Percentiles rank a stretch among this genome's conserved stretches.
These are phyloP conservation scores for Diaporthe humulicola DNA, from an alignment of 2,329 filamentous ascomycete species.

Conservation along the genomic window DNA sequence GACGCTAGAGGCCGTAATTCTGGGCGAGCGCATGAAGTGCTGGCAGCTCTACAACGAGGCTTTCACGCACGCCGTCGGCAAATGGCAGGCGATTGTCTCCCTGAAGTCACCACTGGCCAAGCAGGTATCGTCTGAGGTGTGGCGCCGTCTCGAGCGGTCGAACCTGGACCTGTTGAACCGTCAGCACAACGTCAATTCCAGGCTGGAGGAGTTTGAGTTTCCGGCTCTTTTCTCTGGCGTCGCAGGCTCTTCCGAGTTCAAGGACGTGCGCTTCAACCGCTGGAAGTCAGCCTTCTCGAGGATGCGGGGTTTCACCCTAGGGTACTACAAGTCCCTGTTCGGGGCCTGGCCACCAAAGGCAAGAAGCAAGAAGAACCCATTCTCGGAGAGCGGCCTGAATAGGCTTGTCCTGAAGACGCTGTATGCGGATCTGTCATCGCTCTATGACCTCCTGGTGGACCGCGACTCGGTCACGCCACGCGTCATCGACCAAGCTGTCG, in stretches of 20 bases:
- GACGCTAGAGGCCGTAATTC: constrained; percentile 88
- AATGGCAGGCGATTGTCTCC: constrained; percentile 79
- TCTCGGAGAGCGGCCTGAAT: constrained; percentile 89
- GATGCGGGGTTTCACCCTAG: constrained; percentile 80
- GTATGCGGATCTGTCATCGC: constrained; percentile 85
- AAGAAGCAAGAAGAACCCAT: constrained; percentile 90
- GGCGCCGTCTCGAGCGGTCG: constrained; percentile 84
- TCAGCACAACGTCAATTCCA: constrained; percentile 76
- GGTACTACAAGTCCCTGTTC: constrained; percentile 72
- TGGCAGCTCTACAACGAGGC: constrained; percentile 89
- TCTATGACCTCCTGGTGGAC: constrained; percentile 92
- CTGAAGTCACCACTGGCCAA: constrained; percentile 78
- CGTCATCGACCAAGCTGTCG: constrained; percentile 75
- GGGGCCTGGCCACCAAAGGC: constrained; percentile 91
- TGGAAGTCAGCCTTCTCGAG: constrained; percentile 83
- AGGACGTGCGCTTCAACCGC: constrained; percentile 82
- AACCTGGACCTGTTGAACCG: constrained; percentile 83
- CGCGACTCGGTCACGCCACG: constrained; percentile 83
- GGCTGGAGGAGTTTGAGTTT: constrained; percentile 91
- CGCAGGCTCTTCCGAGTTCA: constrained; percentile 86
- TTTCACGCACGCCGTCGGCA: constrained; percentile 91
- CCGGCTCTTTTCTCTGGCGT: constrained; percentile 90
- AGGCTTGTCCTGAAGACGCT: constrained; percentile 84
- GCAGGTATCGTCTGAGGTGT: constrained; percentile 78
- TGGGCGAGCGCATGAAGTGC: constrained; percentile 89